phyloP scores from a whole-genome alignment of 208 protist genomes.

The Acanthamoeba castellanii region DNA sequence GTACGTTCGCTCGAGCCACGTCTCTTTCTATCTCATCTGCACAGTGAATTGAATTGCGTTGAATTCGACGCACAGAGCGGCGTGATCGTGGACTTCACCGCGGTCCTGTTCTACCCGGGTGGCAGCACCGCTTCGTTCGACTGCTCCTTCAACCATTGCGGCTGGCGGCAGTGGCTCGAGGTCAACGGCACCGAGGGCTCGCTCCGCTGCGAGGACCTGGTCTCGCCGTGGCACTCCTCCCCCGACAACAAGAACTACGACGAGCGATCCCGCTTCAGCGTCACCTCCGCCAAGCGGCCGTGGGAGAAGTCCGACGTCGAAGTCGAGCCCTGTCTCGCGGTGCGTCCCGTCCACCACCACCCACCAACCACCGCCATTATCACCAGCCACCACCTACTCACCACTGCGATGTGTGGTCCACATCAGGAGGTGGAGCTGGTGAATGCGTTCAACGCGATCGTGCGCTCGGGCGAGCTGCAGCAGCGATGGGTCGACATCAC shows the following conservation, averaged over 20 bases:
- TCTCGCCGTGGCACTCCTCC: constrained; percentile 28
- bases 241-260: constrained; percentile 24
- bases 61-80: background rate
- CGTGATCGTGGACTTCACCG: constrained; percentile 40
- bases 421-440: constrained; percentile 49
- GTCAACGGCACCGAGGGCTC: constrained; percentile 21
- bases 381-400: background rate
- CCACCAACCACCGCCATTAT: no score
- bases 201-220: constrained; percentile 14
- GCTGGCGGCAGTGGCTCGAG: constrained; percentile 50
- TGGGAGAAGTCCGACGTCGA: constrained; percentile 15
- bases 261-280: constrained; percentile 4
- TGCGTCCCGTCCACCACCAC: background rate
- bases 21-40: background rate
- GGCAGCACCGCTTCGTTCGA: constrained; percentile 41
- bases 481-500: constrained; percentile 50
- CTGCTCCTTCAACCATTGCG: constrained; percentile 24
- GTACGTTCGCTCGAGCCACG: background rate
- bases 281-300: background rate
- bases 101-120: constrained; percentile 20
- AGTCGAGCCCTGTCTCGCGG: constrained; percentile 40
- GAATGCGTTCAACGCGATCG: constrained; percentile 39
- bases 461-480: background rate
- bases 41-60: background rate
- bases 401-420: background rate